Percentiles rank a stretch among this genome's conserved stretches.
Evolutionary conservation across 495 filamentous ascomycete species (phyloP).

Genomic region (Bathelium albidoporum): DNA sequence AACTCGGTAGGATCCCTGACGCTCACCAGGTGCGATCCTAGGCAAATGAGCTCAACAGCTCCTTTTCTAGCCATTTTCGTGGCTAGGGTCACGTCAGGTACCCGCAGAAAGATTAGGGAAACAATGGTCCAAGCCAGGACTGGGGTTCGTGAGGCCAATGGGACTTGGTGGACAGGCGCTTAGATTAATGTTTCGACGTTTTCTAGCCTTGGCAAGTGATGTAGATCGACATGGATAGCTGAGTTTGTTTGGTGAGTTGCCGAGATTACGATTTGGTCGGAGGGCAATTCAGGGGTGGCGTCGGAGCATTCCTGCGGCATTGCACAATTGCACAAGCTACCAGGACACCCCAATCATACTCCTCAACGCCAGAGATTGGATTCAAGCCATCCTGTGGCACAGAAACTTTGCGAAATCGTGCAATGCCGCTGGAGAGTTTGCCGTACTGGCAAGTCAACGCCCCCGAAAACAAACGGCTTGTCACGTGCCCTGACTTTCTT

Average conservation of each 20-base stretch:
- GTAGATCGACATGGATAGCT: not conserved
- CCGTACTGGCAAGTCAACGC: slow-evolving; percentile 81
- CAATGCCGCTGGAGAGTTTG: slow-evolving; percentile 3
- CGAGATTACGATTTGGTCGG: not conserved
- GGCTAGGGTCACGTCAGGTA: not conserved
- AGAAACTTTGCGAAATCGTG: not conserved
- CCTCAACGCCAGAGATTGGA: no score
- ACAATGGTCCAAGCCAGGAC: not conserved
- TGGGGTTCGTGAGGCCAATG: not conserved
- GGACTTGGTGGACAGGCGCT: not conserved
- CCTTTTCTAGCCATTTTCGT: not conserved
- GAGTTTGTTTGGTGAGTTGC: not conserved
- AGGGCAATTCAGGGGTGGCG: not conserved
- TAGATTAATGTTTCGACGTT: not conserved
- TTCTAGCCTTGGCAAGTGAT: not conserved
- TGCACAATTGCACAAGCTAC: not conserved
- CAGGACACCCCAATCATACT: no score
- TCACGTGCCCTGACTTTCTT: slow-evolving; percentile 61
- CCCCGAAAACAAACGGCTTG: slow-evolving; percentile 46
- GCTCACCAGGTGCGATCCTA: not conserved
- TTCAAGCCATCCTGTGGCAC: not conserved
- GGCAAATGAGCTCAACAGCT: not conserved
- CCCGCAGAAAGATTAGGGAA: not conserved
- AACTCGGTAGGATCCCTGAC: not conserved
- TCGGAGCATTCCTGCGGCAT: not conserved